These are phyloP conservation scores for Talaromyces trachyspermus DNA, from an alignment of 495 filamentous ascomycete genomes.

Conservation along the genomic window DNA sequence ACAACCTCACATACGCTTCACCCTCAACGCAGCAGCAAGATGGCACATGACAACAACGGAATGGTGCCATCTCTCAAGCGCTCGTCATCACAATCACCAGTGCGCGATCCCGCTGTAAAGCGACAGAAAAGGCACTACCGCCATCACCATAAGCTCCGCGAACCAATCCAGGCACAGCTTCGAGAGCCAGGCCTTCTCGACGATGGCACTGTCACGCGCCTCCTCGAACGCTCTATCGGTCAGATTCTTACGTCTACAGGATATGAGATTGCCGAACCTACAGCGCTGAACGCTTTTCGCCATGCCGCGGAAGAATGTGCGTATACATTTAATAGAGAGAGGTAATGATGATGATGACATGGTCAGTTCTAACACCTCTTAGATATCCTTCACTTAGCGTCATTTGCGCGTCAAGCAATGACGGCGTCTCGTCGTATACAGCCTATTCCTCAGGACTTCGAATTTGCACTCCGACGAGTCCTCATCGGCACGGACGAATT, in stretches of 20 bases:
- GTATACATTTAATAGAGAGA: constrained; percentile 14
- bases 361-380: constrained; percentile 6
- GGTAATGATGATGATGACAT: not conserved
- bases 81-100: constrained; percentile 19
- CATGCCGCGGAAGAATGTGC: constrained; percentile 57
- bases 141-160: constrained; percentile 36
- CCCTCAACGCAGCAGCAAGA: constrained; percentile 6
- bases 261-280: constrained; percentile 49
- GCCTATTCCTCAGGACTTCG: constrained; percentile 63
- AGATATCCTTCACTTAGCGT: constrained; percentile 55
- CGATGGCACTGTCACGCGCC: constrained; percentile 37
- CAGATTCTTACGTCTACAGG: constrained; percentile 47
- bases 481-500: constrained; percentile 31
- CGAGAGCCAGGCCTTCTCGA: constrained; percentile 35
- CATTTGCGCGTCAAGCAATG: constrained; percentile 55
- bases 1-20: not conserved
- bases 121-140: constrained; percentile 40
- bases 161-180: constrained; percentile 18
- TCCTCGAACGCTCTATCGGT: constrained; percentile 52
- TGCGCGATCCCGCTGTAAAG: constrained; percentile 25
- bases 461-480: constrained; percentile 46
- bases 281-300: constrained; percentile 52
- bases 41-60: not conserved
- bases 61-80: constrained; percentile 33
- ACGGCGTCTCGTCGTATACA: constrained; percentile 49